Conservation (phyloP, 1,284 basidiomycete species). For the Irpex sp. region DNA sequence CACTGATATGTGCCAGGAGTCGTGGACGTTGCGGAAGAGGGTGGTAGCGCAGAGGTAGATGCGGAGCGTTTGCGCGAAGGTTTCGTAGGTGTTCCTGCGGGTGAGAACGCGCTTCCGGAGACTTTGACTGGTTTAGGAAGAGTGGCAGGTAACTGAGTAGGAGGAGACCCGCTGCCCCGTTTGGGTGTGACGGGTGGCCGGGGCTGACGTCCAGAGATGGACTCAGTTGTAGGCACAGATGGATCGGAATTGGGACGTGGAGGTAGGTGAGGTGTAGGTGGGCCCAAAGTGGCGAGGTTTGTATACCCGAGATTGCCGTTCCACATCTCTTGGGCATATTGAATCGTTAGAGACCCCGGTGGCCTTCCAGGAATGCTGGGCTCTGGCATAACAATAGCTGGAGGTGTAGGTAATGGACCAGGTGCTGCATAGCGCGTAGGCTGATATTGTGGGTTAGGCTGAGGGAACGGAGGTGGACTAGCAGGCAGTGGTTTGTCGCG, state of each 20-base stretch:
- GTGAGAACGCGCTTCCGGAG: not conserved
- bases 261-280: constrained; percentile 5
- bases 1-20: not conserved
- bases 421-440: not conserved
- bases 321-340: constrained; percentile 41
- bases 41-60: constrained; percentile 31
- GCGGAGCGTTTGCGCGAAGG: constrained; percentile 23
- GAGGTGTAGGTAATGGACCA: constrained; percentile 12
- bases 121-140: constrained; percentile 8
- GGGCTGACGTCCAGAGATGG: not conserved
- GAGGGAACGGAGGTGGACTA: not conserved
- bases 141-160: not conserved
- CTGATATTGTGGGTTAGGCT: not conserved
- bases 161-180: not conserved
- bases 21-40: constrained; percentile 20
- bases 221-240: not conserved
- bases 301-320: not conserved
- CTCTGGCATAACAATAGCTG: constrained; percentile 9
- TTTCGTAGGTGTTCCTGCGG: constrained; percentile 8
- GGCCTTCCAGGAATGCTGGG: constrained; percentile 21
- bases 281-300: not conserved
- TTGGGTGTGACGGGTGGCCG: constrained; percentile 3
- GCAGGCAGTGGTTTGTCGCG: constrained; percentile 3
- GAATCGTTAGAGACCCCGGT: constrained; percentile 53
- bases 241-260: constrained; percentile 15